Evolutionary conservation across 345 rosid species (phyloP).

Genomic region (Arabis hirsuta): DNA sequence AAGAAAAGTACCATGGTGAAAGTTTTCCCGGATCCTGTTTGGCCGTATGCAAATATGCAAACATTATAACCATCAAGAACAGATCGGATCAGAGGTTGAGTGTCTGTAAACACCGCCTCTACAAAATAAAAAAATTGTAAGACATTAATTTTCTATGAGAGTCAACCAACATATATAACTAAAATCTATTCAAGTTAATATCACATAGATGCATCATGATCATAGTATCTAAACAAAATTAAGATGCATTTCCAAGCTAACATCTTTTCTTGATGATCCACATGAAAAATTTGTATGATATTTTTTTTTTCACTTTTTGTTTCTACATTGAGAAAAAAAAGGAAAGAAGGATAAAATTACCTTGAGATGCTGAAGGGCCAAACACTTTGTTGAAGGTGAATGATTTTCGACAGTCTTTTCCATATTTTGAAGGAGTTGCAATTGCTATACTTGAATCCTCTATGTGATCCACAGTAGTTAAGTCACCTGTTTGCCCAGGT

Average conservation of each 20-base stretch:
- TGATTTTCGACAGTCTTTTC: constrained; percentile 70
- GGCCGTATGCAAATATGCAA: constrained; percentile 99
- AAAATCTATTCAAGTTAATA: constrained; percentile 11
- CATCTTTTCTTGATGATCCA: too few relatives aligned
- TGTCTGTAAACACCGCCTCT: constrained; percentile 92
- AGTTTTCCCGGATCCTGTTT: constrained; percentile 99
- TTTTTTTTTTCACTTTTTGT: too few relatives aligned
- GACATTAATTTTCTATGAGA: constrained; percentile 7
- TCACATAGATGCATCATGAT: constrained; percentile 6
- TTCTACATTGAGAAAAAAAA: too few relatives aligned
- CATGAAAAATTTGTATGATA: too few relatives aligned
- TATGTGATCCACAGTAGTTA: constrained; percentile 60
- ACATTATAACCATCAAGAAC: constrained; percentile 98
- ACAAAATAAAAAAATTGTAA: constrained; percentile 41
- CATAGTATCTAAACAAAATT: constrained; percentile 3
- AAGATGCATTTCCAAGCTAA: not conserved
- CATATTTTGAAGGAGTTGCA: constrained; percentile 58
- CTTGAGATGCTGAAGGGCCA: constrained; percentile 84
- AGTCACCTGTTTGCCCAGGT: constrained; percentile 55
- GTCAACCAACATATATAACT: not conserved
- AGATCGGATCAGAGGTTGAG: constrained; percentile 83
- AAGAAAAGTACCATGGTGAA: constrained; percentile 75
- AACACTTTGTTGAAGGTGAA: constrained; percentile 91
- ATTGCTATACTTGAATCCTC: constrained; percentile 72
- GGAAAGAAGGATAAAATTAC: constrained; percentile 37